Conservation (phyloP, 2,329 filamentous ascomycete species). For the Colletotrichum phormii region DNA sequence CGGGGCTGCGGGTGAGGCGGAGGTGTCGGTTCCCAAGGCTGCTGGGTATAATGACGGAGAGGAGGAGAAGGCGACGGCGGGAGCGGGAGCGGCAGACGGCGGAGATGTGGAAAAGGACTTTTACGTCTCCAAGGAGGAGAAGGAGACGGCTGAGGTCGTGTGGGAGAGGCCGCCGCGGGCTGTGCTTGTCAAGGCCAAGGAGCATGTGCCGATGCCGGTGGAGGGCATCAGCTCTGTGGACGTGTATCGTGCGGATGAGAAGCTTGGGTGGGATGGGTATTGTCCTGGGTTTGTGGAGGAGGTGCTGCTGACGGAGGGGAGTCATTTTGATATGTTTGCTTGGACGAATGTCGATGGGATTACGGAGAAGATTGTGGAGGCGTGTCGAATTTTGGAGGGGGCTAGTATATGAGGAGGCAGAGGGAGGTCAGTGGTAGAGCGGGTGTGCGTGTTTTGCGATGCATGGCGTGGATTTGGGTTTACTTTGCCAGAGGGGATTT, state of each 20-base stretch:
- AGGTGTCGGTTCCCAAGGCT: neutral
- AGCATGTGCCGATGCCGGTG: slow-evolving; percentile 49
- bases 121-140: slow-evolving; percentile 19
- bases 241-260: slow-evolving; percentile 51
- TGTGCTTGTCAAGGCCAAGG: slow-evolving; percentile 58
- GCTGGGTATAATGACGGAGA: neutral
- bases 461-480: neutral
- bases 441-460: neutral
- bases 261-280: slow-evolving; percentile 64
- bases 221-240: slow-evolving; percentile 53
- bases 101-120: slow-evolving; percentile 2
- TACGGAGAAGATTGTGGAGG: slow-evolving; percentile 42
- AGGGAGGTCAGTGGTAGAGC: neutral
- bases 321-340: slow-evolving; percentile 63
- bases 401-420: neutral
- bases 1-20: slow-evolving; percentile 9
- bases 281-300: slow-evolving; percentile 55
- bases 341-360: slow-evolving; percentile 42
- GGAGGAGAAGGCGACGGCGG: neutral
- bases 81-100: too few relatives aligned
- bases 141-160: slow-evolving; percentile 35
- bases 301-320: slow-evolving; percentile 61
- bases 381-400: slow-evolving; percentile 38
- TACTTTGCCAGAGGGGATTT: neutral
- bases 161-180: slow-evolving; percentile 50